These are phyloP conservation scores for Meira nashicola DNA, from an alignment of 1,284 basidiomycete species.

Conservation along the genomic window DNA sequence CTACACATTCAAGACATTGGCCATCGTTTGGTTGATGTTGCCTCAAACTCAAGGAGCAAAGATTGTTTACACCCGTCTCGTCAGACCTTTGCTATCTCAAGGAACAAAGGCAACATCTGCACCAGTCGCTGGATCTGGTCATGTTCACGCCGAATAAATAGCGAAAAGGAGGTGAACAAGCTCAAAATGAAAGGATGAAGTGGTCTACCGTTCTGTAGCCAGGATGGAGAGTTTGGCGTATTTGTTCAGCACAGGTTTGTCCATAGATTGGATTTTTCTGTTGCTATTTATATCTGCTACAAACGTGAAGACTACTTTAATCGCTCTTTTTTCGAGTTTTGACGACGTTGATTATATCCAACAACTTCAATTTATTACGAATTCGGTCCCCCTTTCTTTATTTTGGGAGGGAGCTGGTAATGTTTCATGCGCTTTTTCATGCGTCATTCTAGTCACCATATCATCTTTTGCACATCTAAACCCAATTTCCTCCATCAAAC, in stretches of 20 bases:
- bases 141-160: slow-evolving; percentile 4
- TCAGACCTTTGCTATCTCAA: slow-evolving; percentile 41
- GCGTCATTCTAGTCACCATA: too few relatives aligned
- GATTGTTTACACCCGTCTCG: slow-evolving; percentile 48
- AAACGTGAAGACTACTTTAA: too few relatives aligned
- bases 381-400: too few relatives aligned
- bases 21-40: slow-evolving; percentile 81
- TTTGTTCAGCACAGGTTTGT: not conserved
- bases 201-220: too few relatives aligned
- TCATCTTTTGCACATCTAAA: too few relatives aligned
- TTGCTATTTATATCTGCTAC: not conserved
- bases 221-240: too few relatives aligned
- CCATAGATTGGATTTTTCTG: not conserved
- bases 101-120: not conserved
- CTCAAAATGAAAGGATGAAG: not conserved
- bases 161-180: not conserved
- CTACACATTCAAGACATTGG: slow-evolving; percentile 72
- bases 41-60: slow-evolving; percentile 66
- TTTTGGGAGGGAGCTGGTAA: too few relatives aligned
- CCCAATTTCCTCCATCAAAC: too few relatives aligned
- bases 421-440: too few relatives aligned
- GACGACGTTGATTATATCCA: too few relatives aligned
- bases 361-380: too few relatives aligned
- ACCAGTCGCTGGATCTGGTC: slow-evolving; percentile 2
- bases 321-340: too few relatives aligned